Evolutionary conservation across 768 basidiomycete genomes (phyloP).

Genomic region (Boletus speciosus): DNA sequence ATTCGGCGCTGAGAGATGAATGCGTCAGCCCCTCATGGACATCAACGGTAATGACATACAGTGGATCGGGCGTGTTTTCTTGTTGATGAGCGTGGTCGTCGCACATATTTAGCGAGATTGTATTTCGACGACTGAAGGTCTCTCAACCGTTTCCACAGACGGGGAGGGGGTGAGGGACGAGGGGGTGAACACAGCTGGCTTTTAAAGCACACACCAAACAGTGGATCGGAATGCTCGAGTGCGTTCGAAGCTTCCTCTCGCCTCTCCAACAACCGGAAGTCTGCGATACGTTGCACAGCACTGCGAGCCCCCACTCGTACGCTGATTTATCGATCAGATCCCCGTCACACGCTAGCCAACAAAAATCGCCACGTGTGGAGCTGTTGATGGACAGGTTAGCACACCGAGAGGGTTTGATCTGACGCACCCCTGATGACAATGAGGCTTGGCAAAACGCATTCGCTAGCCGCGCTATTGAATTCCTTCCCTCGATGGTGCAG

Average conservation of each 20-base stretch:
- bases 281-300: not conserved
- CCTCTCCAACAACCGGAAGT: not conserved
- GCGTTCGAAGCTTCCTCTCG: not conserved
- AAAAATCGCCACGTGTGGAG: not conserved
- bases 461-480: not conserved
- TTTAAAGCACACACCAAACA: conserved; percentile 1
- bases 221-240: not conserved
- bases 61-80: not conserved
- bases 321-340: not conserved
- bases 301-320: no score
- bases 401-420: not conserved
- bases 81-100: not conserved
- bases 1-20: conserved; percentile 3
- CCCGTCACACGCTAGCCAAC: not conserved
- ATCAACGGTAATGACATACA: conserved; percentile 5
- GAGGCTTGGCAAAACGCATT: not conserved
- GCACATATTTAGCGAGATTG: conserved; percentile 1
- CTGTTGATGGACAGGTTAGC: not conserved
- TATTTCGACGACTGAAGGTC: not conserved
- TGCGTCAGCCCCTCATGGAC: not conserved
- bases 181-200: not conserved
- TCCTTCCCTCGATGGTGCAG: not conserved
- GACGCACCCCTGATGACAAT: not conserved
- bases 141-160: not conserved
- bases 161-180: not conserved